phyloP scores from a whole-genome alignment of 768 basidiomycete genomes.

The Pisolithus marmoratus region DNA sequence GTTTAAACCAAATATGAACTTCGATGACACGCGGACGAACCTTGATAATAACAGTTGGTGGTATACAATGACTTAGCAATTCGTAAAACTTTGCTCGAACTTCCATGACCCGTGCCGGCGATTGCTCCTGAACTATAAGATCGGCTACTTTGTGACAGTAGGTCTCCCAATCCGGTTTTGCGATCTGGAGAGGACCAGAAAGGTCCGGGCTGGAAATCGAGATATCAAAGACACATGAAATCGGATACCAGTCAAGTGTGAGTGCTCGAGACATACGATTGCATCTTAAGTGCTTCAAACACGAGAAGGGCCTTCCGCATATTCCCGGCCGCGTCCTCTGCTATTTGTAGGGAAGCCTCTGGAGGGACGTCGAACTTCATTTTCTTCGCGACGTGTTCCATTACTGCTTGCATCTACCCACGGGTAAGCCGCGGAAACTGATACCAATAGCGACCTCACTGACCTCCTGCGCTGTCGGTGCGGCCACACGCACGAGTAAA shows the following conservation, averaged over 20 bases:
- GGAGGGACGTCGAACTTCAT: slow-evolving; percentile 79
- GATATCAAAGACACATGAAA: neutral
- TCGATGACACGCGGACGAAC: slow-evolving; percentile 35
- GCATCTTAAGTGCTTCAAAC: slow-evolving; percentile 94
- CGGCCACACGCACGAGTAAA: slow-evolving; percentile 88
- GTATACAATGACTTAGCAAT: slow-evolving; percentile 94
- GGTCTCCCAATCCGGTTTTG: slow-evolving; percentile 99
- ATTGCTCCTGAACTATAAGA: slow-evolving; percentile 84
- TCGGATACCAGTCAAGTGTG: neutral
- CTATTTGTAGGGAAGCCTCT: slow-evolving; percentile 69
- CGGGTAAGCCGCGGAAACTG: slow-evolving; percentile 1
- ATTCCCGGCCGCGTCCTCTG: slow-evolving; percentile 81
- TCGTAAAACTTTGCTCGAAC: slow-evolving; percentile 93
- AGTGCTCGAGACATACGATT: slow-evolving; percentile 56
- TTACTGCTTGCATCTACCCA: slow-evolving; percentile 70
- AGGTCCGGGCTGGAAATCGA: slow-evolving; percentile 63
- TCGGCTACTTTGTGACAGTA: slow-evolving; percentile 93
- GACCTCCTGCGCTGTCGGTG: slow-evolving; percentile 76
- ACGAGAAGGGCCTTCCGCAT: slow-evolving; percentile 92
- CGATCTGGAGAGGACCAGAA: slow-evolving; percentile 70
- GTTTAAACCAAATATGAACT: slow-evolving; percentile 1
- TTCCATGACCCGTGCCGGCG: slow-evolving; percentile 84
- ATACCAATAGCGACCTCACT: slow-evolving; percentile 7
- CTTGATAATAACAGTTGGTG: slow-evolving; percentile 87
- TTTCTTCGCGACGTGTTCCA: slow-evolving; percentile 72